Evolutionary conservation across 1,284 basidiomycete species (phyloP), one percentile per base, ranked within the genome.

Genomic region (Wolfiporia cocos): DNA sequence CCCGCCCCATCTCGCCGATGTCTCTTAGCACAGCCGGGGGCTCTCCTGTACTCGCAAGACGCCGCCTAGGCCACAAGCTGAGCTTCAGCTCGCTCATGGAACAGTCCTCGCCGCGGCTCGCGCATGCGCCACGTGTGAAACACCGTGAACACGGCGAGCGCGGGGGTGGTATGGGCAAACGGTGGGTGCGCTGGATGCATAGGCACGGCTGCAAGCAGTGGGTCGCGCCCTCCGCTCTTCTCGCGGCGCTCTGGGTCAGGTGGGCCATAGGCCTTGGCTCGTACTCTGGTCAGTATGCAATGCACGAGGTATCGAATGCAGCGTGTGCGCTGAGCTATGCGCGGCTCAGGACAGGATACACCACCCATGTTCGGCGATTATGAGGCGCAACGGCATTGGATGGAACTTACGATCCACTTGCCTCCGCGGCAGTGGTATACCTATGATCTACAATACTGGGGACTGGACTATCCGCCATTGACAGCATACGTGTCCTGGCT

Each of bases 301-400:
- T 17, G 20, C 33, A 18, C 40, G 0, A 24, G 32, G 19, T 29
- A 17, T 26, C 19, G 39, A 35, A 14, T 46, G 26, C 31, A 21
- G 32, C 34, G 15, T 48, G 22, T 21, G 32, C 42, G 31, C 29
- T n/a, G n/a, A n/a, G n/a, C n/a, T n/a, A 30, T 19, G 2, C 4
- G n/a, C 17, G 35, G 32, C 23, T 23, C 50, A 89, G 89, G 92
- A 5, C 63, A 76, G 45, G 70, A 61, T 14, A 76, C 74, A 2
- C 82, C 89, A 0, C 92, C 92, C 0, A 81, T 93, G 78, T 87
- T 76, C 49, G 92, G 92, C 14, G 92, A 96, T 63, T 92, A 91
- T 53, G 92, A 96, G 62, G 92, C 92, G 0, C 92, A 95, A 57
- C 72, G 92, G 39, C 92, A 95, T 63, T 95, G 92, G 92, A 89